Base-by-base conservation (phyloP, 2,329 filamentous ascomycete species). In the Endothia cerciana region DNA sequence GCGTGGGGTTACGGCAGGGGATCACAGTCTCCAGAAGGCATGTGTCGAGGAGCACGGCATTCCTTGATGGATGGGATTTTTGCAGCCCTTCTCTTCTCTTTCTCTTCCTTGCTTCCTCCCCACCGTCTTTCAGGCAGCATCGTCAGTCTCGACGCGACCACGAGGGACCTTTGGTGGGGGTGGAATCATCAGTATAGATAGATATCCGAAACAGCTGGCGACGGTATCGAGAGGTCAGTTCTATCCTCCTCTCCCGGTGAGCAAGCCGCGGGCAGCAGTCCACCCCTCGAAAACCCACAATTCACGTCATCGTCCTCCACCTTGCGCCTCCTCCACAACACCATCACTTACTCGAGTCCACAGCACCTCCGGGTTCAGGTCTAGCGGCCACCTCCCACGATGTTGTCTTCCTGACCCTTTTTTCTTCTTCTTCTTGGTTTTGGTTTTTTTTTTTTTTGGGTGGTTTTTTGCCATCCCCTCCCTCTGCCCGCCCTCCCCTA, bases 271-370 rank as follows among this genome's bases (percentile, higher is more conserved):
- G 47, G 47, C 33, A 51, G n/a, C 60, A 62, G 60, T 49, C 58
- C 58, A 11, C 30, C 58, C 4, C 10, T 40, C 1, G 0, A 30
- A n/a, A 51, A 11, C 47, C 60, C 60, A 51, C 60, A 51, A 38
- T 62, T 62, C 60, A 62, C 60, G 60, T 62, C 60, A 62, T 62
- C 15, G 30, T 22, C 41, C 43, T 62, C 60, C 60, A 62, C 60
- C 17, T 25, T 22, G 36, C 43, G 33, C 33, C 28, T 40, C 36
- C 45, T 40, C 22, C 60, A 30, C 11, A 38, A 43, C 25, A 36
- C 36, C 38, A 40, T 36, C 36, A 41, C 55, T 58, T 41, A 58
- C 55, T 58, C 36, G 55, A 58, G 19, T 58, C 22, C 47, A 51
- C 47, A 51, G 25, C 47, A 51, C 22, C 47, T 51, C 19, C 47